Evolutionary conservation across 129 eudicot genomes (phyloP).

Genomic region (Heracleum sosnowskyi): DNA sequence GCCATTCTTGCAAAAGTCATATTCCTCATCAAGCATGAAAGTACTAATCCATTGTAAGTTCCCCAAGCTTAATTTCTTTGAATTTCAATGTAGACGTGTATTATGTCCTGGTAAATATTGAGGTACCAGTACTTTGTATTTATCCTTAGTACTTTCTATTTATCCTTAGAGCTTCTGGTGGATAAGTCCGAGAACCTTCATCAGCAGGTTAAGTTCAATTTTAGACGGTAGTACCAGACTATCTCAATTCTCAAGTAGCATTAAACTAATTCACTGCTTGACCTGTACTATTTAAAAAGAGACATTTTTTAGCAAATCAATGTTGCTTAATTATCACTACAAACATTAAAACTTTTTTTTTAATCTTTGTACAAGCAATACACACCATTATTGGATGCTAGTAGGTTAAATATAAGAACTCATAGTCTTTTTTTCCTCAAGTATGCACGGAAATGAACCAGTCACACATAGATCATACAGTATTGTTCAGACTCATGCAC

Average conservation of each 20-base stretch:
- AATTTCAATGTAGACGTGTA: neutral
- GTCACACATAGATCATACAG: neutral
- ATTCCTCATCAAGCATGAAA: conserved; percentile 58
- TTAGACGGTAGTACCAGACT: no score
- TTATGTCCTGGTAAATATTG: no score
- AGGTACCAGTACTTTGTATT: no score
- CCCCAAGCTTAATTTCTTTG: neutral
- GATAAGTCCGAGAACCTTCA: no score
- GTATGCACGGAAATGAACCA: neutral
- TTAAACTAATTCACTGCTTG: no score
- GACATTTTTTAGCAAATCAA: no score
- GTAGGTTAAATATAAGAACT: neutral
- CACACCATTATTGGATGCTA: neutral
- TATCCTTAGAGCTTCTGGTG: no score
- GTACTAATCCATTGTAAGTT: conserved; percentile 66
- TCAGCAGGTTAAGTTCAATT: no score
- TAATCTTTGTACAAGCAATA: neutral
- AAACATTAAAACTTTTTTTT: neutral
- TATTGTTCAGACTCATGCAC: neutral
- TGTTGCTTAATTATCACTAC: no score
- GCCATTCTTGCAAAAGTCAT: conserved; percentile 76
- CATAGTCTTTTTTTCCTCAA: neutral
- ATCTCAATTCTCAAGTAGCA: no score
- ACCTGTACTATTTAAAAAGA: no score
- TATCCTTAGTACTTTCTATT: no score